Conservation (phyloP, 768 basidiomycete genomes). For the Pluteus cervinus region DNA sequence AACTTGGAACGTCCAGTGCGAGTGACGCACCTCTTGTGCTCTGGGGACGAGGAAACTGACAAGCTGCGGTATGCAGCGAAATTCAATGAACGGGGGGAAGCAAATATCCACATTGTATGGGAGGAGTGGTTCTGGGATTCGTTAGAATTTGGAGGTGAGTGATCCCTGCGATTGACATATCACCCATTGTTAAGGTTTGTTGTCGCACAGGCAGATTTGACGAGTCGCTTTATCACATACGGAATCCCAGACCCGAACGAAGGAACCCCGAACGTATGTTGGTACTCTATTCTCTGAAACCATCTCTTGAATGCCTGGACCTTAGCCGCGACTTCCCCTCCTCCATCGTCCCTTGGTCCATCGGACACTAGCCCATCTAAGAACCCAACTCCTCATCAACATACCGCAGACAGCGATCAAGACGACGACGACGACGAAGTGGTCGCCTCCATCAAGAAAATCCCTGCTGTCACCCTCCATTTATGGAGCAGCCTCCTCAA, state of each 20-base stretch:
- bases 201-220: constrained; percentile 50
- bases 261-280: constrained; percentile 29
- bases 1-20: constrained; percentile 70
- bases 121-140: constrained; percentile 98
- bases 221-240: constrained; percentile 53
- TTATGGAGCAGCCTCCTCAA: constrained; percentile 69
- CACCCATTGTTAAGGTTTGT: constrained; percentile 2
- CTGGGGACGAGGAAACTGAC: constrained; percentile 57
- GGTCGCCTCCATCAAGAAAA: constrained; percentile 43
- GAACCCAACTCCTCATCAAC: constrained; percentile 10
- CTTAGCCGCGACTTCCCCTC: constrained; percentile 17
- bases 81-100: constrained; percentile 65
- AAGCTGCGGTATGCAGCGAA: constrained; percentile 79
- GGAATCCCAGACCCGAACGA: constrained; percentile 51
- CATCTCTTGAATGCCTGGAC: constrained; percentile 15
- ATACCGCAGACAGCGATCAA: constrained; percentile 13
- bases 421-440: constrained; percentile 52
- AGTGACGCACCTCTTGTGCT: constrained; percentile 84
- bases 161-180: neutral
- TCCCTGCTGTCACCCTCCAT: constrained; percentile 56
- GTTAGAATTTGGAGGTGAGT: constrained; percentile 61
- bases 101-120: constrained; percentile 77
- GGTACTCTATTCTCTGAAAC: constrained; percentile 16
- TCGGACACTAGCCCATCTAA: constrained; percentile 8
- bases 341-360: constrained; percentile 16